Base-by-base conservation (phyloP, 2,329 filamentous ascomycete genomes). In the Cladosporium sp. region DNA sequence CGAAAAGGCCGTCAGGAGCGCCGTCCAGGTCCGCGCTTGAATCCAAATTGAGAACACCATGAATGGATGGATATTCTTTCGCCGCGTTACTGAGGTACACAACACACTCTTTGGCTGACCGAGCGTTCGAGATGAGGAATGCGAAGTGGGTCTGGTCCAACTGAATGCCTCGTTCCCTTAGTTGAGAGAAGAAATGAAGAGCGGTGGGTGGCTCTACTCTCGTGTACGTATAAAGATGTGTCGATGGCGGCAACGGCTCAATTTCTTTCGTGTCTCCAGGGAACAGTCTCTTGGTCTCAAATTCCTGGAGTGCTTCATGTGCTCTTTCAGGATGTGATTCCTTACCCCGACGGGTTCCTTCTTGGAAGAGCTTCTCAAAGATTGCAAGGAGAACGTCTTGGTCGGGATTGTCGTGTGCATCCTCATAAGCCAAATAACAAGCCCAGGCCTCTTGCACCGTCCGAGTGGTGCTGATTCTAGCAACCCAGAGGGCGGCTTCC, bases 401-500 rank as follows among this genome's bases (percentile, higher is more conserved):
- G 47, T 67, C 64, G n/a, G 66, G 59, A 8, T 62, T 63, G 30
- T 68, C 57, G 7, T 62, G 7, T 12, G 69, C 66, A 18, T 75
- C 69, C 60, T 80, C 73, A 53, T 76, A 81, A 4, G 79, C 74
- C 37, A 82, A 64, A 61, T 83, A 85, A 54, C 78, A 82, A 18
- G 81, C 80, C 82, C 82, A 85, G 5, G 82, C 81, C 67, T 85
- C 82, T 54, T 80, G 74, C 41, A 79, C 66, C 3, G 82, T 84
- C 30, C 82, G 72, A 9, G 82, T 85, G 18, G 79, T 73, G 40
- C 71, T 70, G 47, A 85, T 78, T 9, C 82, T 74, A 27, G 78
- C 79, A 51, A 73, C 72, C 82, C 82, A 85, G 9, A 78, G 58
- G 9, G 69, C 54, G 17, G 29, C 42, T 37, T 40, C 49, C 32